Evolutionary conservation across 768 basidiomycete genomes (phyloP), one percentile per base, ranked within the genome.

Genomic region (Amylocystis lapponica): DNA sequence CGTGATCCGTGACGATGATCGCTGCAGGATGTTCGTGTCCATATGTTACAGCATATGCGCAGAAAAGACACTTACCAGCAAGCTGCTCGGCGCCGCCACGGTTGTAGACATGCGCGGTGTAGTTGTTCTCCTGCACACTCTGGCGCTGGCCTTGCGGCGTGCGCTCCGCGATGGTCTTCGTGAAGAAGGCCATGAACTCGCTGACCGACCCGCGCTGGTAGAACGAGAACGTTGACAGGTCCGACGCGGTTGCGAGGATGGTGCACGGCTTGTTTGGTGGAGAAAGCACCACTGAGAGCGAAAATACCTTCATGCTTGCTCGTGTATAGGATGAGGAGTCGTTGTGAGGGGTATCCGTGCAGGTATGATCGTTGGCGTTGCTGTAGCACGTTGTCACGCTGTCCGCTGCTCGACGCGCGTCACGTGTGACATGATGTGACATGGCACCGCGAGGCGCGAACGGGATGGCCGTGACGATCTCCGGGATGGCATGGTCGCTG

Each of bases 251-350:
- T 51, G 72, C 70, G 23, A 98, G 79, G 25, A 81, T 62, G 4
- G 75, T 75, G n/a, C 75, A 71, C 13, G 83, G 62, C 13, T 79
- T 78, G 25, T 76, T 75, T 8, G 81, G 70, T 4, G 85, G 81
- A 14, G 83, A 76, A 40, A 81, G 72, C 36, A 88, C 59, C 27
- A 96, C 65, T 20, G 89, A 80, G 49, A 95, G 75, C 7, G 85
- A 81, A 60, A 75, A 93, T 54, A 96, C 74, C 78, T 93, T 96
- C 90, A 95, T 93, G n/a, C n/a, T n/a, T n/a, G n/a, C n/a, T n/a
- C 43, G 40, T 69, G 48, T 25, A 38, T 20, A 5, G 39, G 34
- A 17, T 23, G 40, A 23, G n/a, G 17, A 19, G 16, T 30, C 10
- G n/a, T 9, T 30, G 10, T 30, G 29, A 30, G n/a, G n/a, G 29